These are phyloP conservation scores for Teratosphaeria pseudoeucalypti DNA, from an alignment of 2,329 filamentous ascomycete species.

Conservation along the genomic window DNA sequence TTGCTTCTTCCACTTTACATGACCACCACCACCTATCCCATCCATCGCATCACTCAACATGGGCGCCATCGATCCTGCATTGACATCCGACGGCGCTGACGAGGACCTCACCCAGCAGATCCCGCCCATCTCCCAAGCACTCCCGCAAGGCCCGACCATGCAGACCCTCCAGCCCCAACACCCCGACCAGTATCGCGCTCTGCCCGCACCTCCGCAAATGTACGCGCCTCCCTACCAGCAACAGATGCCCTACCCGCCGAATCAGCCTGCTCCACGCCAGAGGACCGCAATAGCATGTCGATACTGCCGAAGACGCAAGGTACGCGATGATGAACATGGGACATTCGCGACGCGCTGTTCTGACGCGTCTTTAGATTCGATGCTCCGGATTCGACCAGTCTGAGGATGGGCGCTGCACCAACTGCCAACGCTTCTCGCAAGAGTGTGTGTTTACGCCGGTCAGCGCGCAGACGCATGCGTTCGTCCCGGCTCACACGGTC, in stretches of 20 bases:
- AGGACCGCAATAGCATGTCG: conserved; percentile 51
- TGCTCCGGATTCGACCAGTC: conserved; percentile 66
- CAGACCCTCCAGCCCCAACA: conserved; percentile 35
- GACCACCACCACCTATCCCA: conserved; percentile 3
- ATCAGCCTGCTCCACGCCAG: conserved; percentile 47
- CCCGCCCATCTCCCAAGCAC: conserved; percentile 24
- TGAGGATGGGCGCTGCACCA: conserved; percentile 60
- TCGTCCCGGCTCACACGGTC: conserved; percentile 61
- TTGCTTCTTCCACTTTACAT: conserved; percentile 4
- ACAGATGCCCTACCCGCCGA: conserved; percentile 31
- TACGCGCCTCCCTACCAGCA: conserved; percentile 32
- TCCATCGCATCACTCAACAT: conserved; percentile 3
- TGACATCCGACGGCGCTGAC: conserved; percentile 18
- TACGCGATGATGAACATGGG: conserved; percentile 17
- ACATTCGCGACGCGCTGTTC: neutral
- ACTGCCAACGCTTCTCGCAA: conserved; percentile 64
- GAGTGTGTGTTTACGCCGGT: conserved; percentile 70
- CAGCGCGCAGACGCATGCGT: conserved; percentile 62
- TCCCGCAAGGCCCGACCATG: conserved; percentile 32
- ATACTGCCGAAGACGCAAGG: conserved; percentile 51
- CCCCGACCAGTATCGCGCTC: conserved; percentile 34
- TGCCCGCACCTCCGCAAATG: conserved; percentile 37
- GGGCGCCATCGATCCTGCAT: conserved; percentile 23
- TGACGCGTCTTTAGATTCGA: conserved; percentile 47
- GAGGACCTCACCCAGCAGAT: conserved; percentile 22